Conservation (phyloP, 2,329 filamentous ascomycete species). For the Arachnomyces sp. region DNA sequence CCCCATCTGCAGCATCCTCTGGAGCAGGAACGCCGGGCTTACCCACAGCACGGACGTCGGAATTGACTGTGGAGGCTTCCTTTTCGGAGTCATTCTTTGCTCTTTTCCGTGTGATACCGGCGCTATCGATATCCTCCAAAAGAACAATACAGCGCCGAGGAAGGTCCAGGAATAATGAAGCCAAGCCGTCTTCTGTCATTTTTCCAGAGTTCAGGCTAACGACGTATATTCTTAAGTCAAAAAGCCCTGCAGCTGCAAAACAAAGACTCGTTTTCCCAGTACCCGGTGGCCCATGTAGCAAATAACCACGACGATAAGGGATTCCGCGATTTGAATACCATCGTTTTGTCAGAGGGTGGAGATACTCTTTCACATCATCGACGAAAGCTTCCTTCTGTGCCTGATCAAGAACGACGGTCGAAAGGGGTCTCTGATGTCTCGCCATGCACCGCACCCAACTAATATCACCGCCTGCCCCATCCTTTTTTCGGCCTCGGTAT, state of each 20-base stretch:
- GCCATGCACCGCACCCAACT: conserved; percentile 32
- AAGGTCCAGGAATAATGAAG: conserved; percentile 56
- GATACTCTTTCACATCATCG: conserved; percentile 48
- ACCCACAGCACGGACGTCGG: conserved; percentile 12
- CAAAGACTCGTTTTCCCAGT: conserved; percentile 70
- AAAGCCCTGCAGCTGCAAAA: conserved; percentile 61
- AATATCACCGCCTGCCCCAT: conserved; percentile 4
- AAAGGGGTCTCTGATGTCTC: conserved; percentile 43
- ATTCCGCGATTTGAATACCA: conserved; percentile 81
- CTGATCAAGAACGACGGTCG: conserved; percentile 47
- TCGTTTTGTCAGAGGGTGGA: conserved; percentile 44
- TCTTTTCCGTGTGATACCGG: conserved; percentile 55
- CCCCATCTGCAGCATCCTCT: conserved; percentile 6
- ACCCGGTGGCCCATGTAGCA: conserved; percentile 71
- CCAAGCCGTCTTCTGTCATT: conserved; percentile 58
- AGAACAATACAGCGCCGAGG: conserved; percentile 64
- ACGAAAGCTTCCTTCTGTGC: conserved; percentile 43
- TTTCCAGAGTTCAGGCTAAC: conserved; percentile 56
- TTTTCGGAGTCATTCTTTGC: conserved; percentile 21
- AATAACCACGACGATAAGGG: conserved; percentile 74
- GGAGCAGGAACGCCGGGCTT: conserved; percentile 10
- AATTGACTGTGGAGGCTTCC: conserved; percentile 10
- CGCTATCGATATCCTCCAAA: conserved; percentile 68
- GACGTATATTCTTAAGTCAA: conserved; percentile 64
- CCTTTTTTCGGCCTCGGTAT: conserved; percentile 25